These are phyloP conservation scores for Albatrellus ellisii DNA, from an alignment of 768 basidiomycete genomes.

Conservation along the genomic window DNA sequence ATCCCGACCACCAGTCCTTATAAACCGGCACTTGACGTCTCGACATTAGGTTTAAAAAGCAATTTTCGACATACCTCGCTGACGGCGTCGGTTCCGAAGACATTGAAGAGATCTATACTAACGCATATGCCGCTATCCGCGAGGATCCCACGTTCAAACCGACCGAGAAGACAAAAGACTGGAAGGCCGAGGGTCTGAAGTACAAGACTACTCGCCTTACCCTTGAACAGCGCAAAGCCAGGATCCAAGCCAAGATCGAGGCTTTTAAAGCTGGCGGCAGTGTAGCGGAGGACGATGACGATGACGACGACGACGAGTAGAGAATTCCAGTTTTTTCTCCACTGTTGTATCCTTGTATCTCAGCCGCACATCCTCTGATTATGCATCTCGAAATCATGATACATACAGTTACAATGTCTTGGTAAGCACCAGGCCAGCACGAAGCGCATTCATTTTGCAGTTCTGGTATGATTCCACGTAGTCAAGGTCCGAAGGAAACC, in stretches of 20 bases:
- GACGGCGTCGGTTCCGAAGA: constrained; percentile 94
- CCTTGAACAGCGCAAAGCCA: constrained; percentile 60
- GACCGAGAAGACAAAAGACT: constrained; percentile 80
- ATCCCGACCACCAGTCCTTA: constrained; percentile 5
- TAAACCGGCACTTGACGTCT: constrained; percentile 5
- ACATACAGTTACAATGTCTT: neutral
- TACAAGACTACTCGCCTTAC: constrained; percentile 58
- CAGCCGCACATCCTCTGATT: neutral
- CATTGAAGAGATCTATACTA: constrained; percentile 90
- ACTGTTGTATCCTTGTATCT: neutral
- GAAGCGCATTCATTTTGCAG: too few species aligned
- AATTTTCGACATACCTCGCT: constrained; percentile 90
- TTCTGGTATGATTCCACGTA: too few species aligned
- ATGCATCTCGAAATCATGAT: neutral
- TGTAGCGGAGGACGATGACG: constrained; percentile 28
- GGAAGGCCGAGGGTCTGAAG: constrained; percentile 78
- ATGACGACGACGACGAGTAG: constrained; percentile 46
- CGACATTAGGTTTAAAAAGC: constrained; percentile 78
- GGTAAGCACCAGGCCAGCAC: too few species aligned
- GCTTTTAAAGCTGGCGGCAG: constrained; percentile 67
- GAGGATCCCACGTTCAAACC: constrained; percentile 88
- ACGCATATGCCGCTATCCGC: constrained; percentile 90
- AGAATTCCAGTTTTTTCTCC: neutral
- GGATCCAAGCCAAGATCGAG: constrained; percentile 81
- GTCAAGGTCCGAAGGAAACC: too few species aligned